Evolutionary conservation across 768 basidiomycete genomes (phyloP).

Genomic region (Boletales sp.): DNA sequence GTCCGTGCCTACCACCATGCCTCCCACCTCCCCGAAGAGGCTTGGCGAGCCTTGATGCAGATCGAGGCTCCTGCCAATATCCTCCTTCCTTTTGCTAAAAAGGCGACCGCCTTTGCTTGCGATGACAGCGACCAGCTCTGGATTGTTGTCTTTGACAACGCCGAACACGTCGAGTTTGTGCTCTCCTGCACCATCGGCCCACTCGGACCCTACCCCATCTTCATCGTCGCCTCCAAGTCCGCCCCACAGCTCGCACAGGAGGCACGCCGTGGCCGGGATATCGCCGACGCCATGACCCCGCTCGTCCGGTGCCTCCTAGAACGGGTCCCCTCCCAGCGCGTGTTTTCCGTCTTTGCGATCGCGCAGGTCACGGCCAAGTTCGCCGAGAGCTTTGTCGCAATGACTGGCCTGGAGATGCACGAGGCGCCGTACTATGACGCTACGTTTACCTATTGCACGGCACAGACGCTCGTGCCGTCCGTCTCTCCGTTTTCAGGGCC

Average conservation of each 20-base stretch:
- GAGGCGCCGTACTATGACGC: slow-evolving; percentile 59
- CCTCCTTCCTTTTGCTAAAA: slow-evolving; percentile 37
- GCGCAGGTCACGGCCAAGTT: slow-evolving; percentile 46
- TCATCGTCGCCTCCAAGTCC: slow-evolving; percentile 16
- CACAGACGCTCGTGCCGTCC: slow-evolving; percentile 28
- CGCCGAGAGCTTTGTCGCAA: slow-evolving; percentile 42
- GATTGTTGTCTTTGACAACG: slow-evolving; percentile 27
- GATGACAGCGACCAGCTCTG: slow-evolving; percentile 20
- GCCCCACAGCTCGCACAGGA: slow-evolving; percentile 12
- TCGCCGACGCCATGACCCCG: slow-evolving; percentile 4
- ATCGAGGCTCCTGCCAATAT: slow-evolving; percentile 37
- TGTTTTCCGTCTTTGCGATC: slow-evolving; percentile 64
- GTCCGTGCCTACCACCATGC: slow-evolving; percentile 3
- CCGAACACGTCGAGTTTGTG: slow-evolving; percentile 35
- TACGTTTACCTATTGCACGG: slow-evolving; percentile 54
- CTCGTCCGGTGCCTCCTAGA: slow-evolving; percentile 14
- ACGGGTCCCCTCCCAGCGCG: slow-evolving; percentile 7
- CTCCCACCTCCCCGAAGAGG: slow-evolving; percentile 16
- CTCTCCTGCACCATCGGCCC: slow-evolving; percentile 53
- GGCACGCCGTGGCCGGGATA: neutral
- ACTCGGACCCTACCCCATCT: slow-evolving; percentile 60
- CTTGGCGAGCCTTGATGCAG: slow-evolving; percentile 28
- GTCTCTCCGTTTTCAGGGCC: neutral
- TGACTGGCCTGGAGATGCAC: slow-evolving; percentile 20
- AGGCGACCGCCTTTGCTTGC: slow-evolving; percentile 14